Conservation (phyloP, 2,329 filamentous ascomycete species). For the Karstenula rhodostoma region DNA sequence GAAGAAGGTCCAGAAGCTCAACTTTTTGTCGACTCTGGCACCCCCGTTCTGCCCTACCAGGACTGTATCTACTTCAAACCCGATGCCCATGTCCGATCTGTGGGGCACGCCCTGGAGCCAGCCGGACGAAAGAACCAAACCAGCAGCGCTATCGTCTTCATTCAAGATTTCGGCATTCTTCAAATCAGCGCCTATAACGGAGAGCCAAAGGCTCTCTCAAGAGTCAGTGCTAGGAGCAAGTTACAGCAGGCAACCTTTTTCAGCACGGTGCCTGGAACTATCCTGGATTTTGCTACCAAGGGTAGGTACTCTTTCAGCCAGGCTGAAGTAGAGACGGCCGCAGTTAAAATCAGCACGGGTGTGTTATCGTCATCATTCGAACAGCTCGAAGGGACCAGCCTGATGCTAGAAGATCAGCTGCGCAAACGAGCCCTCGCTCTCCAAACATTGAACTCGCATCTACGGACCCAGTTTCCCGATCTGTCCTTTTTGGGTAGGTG, state of each 20-base stretch:
- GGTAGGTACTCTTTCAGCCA: conserved; percentile 71
- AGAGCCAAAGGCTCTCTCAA: conserved; percentile 46
- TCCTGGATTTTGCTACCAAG: conserved; percentile 81
- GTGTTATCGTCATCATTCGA: conserved; percentile 80
- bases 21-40: conserved; percentile 60
- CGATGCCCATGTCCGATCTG: conserved; percentile 58
- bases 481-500: conserved; percentile 76
- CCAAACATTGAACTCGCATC: conserved; percentile 74
- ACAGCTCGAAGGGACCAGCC: conserved; percentile 75
- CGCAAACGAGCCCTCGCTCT: conserved; percentile 76
- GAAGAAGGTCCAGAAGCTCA: conserved; percentile 79
- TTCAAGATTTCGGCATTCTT: conserved; percentile 66
- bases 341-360: conserved; percentile 79
- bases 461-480: conserved; percentile 69
- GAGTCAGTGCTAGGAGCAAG: conserved; percentile 83
- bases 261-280: conserved; percentile 80
- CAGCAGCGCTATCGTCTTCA: conserved; percentile 60
- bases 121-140: conserved; percentile 46
- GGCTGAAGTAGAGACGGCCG: conserved; percentile 78
- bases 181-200: conserved; percentile 58
- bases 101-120: conserved; percentile 60
- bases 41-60: conserved; percentile 70
- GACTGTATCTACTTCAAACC: conserved; percentile 82
- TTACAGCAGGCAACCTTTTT: conserved; percentile 96
- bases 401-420: conserved; percentile 83